Conservation (phyloP, 345 rosid species). For the Carallia pectinifolia region DNA sequence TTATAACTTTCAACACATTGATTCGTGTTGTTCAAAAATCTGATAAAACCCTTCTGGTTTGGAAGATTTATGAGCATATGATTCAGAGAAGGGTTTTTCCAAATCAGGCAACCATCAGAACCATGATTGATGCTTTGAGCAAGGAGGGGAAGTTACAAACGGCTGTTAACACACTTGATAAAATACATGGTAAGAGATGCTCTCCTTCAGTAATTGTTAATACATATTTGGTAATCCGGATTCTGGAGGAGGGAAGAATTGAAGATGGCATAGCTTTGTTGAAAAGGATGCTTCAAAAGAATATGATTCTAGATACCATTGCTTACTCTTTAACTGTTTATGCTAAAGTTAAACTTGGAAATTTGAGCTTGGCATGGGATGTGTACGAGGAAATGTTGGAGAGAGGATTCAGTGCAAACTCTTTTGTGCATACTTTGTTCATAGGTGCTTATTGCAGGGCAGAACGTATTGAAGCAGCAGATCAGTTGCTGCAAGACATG, state of each 20-base stretch:
- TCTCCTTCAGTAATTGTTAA: conserved; percentile 61
- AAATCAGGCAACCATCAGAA: conserved; percentile 42
- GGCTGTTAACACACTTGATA: conserved; percentile 51
- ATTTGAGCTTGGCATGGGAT: conserved; percentile 46
- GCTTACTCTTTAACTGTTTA: conserved; percentile 63
- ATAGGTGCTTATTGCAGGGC: conserved; percentile 41
- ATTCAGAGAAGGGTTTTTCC: conserved; percentile 49
- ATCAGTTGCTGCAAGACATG: conserved; percentile 53
- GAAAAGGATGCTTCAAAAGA: conserved; percentile 70
- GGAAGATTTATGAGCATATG: conserved; percentile 73
- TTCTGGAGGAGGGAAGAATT: conserved; percentile 51
- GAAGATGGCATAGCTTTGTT: conserved; percentile 48
- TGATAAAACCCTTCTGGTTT: conserved; percentile 41
- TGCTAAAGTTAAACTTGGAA: conserved; percentile 41
- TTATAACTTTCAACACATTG: conserved; percentile 53
- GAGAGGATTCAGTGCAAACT: conserved; percentile 60
- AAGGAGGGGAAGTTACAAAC: conserved; percentile 65
- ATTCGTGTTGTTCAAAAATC: conserved; percentile 60
- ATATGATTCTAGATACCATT: conserved; percentile 60
- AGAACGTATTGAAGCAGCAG: conserved; percentile 48
- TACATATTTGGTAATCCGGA: conserved; percentile 47
- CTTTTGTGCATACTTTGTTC: conserved; percentile 56
- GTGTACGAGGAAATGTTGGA: conserved; percentile 66
- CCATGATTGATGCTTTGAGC: conserved; percentile 60
- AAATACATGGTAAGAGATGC: conserved; percentile 67